Percentiles rank a stretch among this genome's conserved stretches.
phyloP scores from a whole-genome alignment of 2,329 filamentous ascomycete species.

The Aureobasidium mangrovei region DNA sequence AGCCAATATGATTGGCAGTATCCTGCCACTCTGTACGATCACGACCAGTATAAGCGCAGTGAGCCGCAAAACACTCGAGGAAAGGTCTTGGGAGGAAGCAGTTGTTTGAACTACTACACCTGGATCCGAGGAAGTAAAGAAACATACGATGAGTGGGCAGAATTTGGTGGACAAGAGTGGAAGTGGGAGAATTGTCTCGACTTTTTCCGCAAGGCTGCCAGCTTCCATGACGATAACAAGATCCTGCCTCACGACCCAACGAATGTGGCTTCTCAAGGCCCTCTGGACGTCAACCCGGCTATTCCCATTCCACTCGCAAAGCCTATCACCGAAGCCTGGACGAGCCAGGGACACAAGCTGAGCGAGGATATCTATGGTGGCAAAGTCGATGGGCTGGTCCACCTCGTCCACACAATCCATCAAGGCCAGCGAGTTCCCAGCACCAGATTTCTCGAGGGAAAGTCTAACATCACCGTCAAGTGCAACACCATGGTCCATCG shows the following conservation, averaged over 20 bases:
- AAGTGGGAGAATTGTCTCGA: constrained; percentile 44
- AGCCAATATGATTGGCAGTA: constrained; percentile 53
- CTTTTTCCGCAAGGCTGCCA: constrained; percentile 49
- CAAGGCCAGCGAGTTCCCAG: not conserved
- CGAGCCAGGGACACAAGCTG: not conserved
- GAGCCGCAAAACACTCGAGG: constrained; percentile 57
- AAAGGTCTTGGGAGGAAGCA: constrained; percentile 51
- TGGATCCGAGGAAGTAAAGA: constrained; percentile 51
- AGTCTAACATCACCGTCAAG: constrained; percentile 16
- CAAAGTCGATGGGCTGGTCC: constrained; percentile 9
- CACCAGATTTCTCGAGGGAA: constrained; percentile 11
- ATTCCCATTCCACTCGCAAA: not conserved
- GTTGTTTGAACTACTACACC: constrained; percentile 54
- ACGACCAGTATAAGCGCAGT: constrained; percentile 50
- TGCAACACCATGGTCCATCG: constrained; percentile 8
- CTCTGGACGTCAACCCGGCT: not conserved
- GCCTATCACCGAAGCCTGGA: not conserved
- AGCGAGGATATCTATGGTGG: constrained; percentile 15
- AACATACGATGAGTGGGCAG: constrained; percentile 47
- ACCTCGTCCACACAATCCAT: constrained; percentile 13
- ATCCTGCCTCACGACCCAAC: not conserved
- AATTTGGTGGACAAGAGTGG: constrained; percentile 43
- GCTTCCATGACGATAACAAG: constrained; percentile 45
- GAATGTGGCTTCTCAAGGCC: not conserved
- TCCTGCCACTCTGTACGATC: constrained; percentile 53